Evolutionary conservation across 2,329 filamentous ascomycete genomes (phyloP).

Genomic region (Trichophyton benhamiae): DNA sequence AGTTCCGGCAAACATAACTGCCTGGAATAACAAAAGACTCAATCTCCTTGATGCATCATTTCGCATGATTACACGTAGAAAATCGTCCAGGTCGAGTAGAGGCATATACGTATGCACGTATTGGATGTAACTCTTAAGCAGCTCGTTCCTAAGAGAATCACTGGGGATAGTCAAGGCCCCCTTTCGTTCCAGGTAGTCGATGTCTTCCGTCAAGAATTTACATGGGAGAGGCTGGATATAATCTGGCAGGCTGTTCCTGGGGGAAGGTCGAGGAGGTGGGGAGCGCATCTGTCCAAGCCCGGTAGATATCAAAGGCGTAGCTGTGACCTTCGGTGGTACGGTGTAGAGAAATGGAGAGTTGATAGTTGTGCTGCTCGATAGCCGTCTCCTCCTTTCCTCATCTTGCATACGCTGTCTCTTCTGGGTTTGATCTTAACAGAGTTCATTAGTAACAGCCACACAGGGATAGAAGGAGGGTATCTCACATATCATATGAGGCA

Average conservation of each 20-base stretch:
- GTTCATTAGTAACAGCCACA: neutral
- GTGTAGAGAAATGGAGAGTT: slow-evolving; percentile 28
- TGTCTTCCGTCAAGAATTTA: slow-evolving; percentile 67
- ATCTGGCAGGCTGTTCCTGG: slow-evolving; percentile 40
- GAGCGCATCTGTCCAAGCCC: slow-evolving; percentile 14
- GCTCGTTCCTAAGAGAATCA: slow-evolving; percentile 58
- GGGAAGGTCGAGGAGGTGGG: slow-evolving; percentile 37
- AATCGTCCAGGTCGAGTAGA: slow-evolving; percentile 56
- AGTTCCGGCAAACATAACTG: slow-evolving; percentile 85
- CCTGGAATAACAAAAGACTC: slow-evolving; percentile 81
- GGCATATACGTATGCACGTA: slow-evolving; percentile 94
- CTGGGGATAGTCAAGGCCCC: slow-evolving; percentile 69
- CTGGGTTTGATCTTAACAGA: slow-evolving; percentile 37
- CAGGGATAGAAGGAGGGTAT: slow-evolving; percentile 15
- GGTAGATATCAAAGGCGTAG: slow-evolving; percentile 21
- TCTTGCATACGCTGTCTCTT: slow-evolving; percentile 33
- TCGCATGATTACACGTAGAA: slow-evolving; percentile 45
- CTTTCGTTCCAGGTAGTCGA: slow-evolving; percentile 71
- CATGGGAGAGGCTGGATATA: slow-evolving; percentile 71
- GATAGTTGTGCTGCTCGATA: slow-evolving; percentile 28
- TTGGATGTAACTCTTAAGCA: slow-evolving; percentile 72
- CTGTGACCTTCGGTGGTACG: slow-evolving; percentile 22
- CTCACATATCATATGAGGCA: slow-evolving; percentile 53
- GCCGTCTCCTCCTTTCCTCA: slow-evolving; percentile 36
- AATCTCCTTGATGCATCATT: slow-evolving; percentile 59